A percentile compares a stretch with the other conserved stretches of the same genome.
Evolutionary conservation across 352 stramenopile species (phyloP).

Genomic region (Globisporangium sylvaticum): DNA sequence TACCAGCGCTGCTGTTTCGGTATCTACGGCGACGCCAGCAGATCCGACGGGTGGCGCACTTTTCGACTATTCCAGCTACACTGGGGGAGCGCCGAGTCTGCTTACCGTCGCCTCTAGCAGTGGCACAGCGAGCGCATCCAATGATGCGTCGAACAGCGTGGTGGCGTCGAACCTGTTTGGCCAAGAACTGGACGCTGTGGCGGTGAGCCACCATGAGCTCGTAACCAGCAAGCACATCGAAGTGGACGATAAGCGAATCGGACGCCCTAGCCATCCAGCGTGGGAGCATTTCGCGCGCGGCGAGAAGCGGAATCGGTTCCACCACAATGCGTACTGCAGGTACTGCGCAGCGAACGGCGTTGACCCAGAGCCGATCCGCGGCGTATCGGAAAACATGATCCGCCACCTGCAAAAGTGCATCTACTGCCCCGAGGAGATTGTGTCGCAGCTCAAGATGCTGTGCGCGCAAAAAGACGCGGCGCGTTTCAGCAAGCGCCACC

Average conservation of each 20-base stretch:
- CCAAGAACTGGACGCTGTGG: constrained; percentile 14
- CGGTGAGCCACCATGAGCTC: constrained; percentile 12
- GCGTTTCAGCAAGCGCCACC: constrained; percentile 69
- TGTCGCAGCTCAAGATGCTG: constrained; percentile 58
- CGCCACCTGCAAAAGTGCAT: constrained; percentile 76
- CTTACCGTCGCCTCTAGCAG: constrained; percentile 19
- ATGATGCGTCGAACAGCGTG: not conserved
- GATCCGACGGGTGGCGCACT: constrained; percentile 22
- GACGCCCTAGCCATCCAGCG: constrained; percentile 61
- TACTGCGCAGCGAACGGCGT: constrained; percentile 61
- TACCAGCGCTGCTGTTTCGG: not conserved
- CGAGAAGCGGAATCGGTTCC: constrained; percentile 79
- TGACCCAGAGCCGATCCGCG: constrained; percentile 41
- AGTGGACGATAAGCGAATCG: constrained; percentile 65
- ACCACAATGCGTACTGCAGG: constrained; percentile 74
- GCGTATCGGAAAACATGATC: constrained; percentile 84
- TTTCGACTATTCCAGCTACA: constrained; percentile 49
- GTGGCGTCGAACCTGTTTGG: constrained; percentile 12
- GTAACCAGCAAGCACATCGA: constrained; percentile 14
- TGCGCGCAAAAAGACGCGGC: constrained; percentile 71
- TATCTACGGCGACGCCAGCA: not conserved
- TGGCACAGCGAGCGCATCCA: not conserved
- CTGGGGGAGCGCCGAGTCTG: constrained; percentile 34
- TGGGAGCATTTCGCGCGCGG: constrained; percentile 78
- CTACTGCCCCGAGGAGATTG: constrained; percentile 64